Conservation (phyloP, 1,284 basidiomycete genomes). For the Apiotrichum veenhuisii region DNA sequence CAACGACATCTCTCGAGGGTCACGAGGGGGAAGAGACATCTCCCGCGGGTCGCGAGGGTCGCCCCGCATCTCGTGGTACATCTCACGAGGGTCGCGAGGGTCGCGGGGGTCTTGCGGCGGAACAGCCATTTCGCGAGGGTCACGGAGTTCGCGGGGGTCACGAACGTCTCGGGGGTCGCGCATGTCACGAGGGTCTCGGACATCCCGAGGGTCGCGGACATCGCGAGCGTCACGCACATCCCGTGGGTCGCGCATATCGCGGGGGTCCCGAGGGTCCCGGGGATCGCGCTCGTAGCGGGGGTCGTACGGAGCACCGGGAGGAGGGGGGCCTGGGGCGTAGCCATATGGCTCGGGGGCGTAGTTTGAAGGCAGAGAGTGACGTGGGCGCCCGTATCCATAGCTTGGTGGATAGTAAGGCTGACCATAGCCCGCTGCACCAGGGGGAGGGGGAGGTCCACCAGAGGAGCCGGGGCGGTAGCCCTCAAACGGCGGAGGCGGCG, state of each 20-base stretch:
- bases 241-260: conserved; percentile 1
- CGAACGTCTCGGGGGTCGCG: conserved; percentile 5
- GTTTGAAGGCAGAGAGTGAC: conserved; percentile 2
- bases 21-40: neutral
- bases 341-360: conserved; percentile 5
- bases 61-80: too few species aligned
- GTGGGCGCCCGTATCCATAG: conserved; percentile 2
- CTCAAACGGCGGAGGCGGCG: conserved; percentile 16
- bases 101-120: neutral
- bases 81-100: neutral
- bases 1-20: conserved; percentile 2
- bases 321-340: conserved; percentile 3
- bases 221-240: conserved; percentile 9
- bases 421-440: conserved; percentile 1
- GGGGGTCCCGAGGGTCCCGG: conserved; percentile 7
- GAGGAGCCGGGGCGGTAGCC: conserved; percentile 13
- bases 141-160: conserved; percentile 3
- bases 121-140: conserved; percentile 3
- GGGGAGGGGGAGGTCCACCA: conserved; percentile 11
- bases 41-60: conserved; percentile 8
- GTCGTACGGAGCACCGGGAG: conserved; percentile 3
- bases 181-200: conserved; percentile 3
- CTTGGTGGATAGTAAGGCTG: conserved; percentile 1
- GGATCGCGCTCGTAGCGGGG: conserved; percentile 11
- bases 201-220: conserved; percentile 5